Evolutionary conservation across 2,329 filamentous ascomycete species (phyloP).

Genomic region (Fusarium sarcochroum): DNA sequence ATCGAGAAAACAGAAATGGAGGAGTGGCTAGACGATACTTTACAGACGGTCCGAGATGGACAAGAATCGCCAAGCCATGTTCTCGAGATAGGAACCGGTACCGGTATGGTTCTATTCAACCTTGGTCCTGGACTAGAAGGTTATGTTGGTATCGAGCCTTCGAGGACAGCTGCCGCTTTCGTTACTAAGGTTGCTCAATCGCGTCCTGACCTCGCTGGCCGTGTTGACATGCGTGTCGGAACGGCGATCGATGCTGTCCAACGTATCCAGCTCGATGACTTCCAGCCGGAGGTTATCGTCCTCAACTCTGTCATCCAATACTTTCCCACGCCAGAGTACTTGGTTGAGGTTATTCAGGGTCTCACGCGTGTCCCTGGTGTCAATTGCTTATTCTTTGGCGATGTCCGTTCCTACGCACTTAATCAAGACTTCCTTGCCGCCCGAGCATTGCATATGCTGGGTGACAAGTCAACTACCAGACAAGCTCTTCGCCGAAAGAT

Average conservation of each 20-base stretch:
- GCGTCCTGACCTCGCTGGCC: constrained; percentile 18
- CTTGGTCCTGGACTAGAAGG: constrained; percentile 33
- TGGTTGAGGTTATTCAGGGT: constrained; percentile 35
- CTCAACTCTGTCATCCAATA: constrained; percentile 51
- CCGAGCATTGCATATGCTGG: constrained; percentile 18
- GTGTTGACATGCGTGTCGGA: constrained; percentile 31
- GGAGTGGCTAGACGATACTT: constrained; percentile 53
- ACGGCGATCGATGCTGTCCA: constrained; percentile 39
- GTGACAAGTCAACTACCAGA: neutral
- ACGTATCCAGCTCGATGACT: too few species aligned
- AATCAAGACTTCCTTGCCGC: constrained; percentile 39
- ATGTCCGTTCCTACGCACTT: constrained; percentile 41
- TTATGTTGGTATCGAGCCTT: constrained; percentile 51
- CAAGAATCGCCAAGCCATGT: constrained; percentile 27
- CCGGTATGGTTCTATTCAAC: constrained; percentile 53
- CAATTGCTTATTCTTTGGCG: constrained; percentile 41
- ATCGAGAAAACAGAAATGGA: constrained; percentile 38
- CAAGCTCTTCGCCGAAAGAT: constrained; percentile 25
- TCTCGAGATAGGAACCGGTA: constrained; percentile 51
- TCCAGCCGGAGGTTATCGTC: constrained; percentile 29
- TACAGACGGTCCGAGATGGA: constrained; percentile 33
- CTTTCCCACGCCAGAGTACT: constrained; percentile 48
- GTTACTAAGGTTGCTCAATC: constrained; percentile 30
- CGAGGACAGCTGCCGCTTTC: constrained; percentile 40
- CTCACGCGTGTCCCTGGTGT: constrained; percentile 19